phyloP scores from a whole-genome alignment of 768 basidiomycete genomes.

The Lentinula raphanica region DNA sequence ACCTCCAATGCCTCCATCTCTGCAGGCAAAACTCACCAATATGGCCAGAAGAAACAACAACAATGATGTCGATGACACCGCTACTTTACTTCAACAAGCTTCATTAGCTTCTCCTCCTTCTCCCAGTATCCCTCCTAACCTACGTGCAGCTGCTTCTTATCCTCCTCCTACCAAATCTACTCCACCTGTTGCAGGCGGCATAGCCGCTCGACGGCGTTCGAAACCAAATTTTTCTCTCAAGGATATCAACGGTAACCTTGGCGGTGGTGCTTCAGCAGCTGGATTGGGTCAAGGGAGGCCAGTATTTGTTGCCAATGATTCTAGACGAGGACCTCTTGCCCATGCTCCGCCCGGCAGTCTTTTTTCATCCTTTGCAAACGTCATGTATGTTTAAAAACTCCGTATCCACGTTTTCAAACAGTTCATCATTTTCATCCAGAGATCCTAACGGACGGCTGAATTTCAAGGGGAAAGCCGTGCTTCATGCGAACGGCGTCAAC shows the following conservation, averaged over 20 bases:
- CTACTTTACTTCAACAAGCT: slow-evolving; percentile 34
- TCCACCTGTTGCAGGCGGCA: slow-evolving; percentile 24
- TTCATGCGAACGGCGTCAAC: slow-evolving; percentile 79
- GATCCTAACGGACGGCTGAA: slow-evolving; percentile 96
- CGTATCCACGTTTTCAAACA: slow-evolving; percentile 9
- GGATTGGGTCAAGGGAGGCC: slow-evolving; percentile 71
- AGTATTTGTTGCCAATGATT: slow-evolving; percentile 35
- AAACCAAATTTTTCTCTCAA: slow-evolving; percentile 58
- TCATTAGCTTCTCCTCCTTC: slow-evolving; percentile 19
- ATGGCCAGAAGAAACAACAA: slow-evolving; percentile 38
- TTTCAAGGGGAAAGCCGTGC: slow-evolving; percentile 87
- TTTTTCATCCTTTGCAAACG: slow-evolving; percentile 89
- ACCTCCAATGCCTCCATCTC: slow-evolving; percentile 79
- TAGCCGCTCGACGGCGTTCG: slow-evolving; percentile 39
- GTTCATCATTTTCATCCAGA: slow-evolving; percentile 33
- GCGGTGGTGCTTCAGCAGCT: slow-evolving; percentile 55
- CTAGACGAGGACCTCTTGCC: slow-evolving; percentile 44
- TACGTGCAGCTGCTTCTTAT: slow-evolving; percentile 30
- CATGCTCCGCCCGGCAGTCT: slow-evolving; percentile 36
- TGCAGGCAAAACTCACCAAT: slow-evolving; percentile 93
- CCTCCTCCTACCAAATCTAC: slow-evolving; percentile 17
- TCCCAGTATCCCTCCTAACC: slow-evolving; percentile 19
- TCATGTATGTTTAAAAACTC: slow-evolving; percentile 62
- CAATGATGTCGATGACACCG: slow-evolving; percentile 35
- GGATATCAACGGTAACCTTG: slow-evolving; percentile 48